phyloP scores from a whole-genome alignment of 2,329 filamentous ascomycete species.

The Monosporascus sp. region DNA sequence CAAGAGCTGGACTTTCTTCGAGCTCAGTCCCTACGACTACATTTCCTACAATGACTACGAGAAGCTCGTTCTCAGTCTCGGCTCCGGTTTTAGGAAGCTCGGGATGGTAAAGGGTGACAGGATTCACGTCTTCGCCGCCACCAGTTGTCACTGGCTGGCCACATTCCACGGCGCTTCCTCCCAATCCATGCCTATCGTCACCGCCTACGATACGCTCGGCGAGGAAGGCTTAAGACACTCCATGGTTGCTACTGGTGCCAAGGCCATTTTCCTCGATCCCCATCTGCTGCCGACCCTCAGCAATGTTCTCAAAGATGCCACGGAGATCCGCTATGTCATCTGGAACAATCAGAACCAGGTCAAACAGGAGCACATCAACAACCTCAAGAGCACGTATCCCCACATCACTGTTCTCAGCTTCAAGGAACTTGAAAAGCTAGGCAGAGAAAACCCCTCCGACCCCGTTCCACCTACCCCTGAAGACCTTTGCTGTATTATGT shows the following conservation, averaged over 20 bases:
- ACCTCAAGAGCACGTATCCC: constrained; percentile 44
- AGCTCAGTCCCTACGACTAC: constrained; percentile 74
- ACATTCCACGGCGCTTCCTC: constrained; percentile 53
- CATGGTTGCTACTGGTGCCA: constrained; percentile 63
- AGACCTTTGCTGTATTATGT: constrained; percentile 70
- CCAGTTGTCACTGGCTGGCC: constrained; percentile 50
- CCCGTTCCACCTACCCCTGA: constrained; percentile 64
- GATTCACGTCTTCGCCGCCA: constrained; percentile 77
- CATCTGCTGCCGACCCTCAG: constrained; percentile 56
- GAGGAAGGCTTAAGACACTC: constrained; percentile 69
- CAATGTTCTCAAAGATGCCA: constrained; percentile 48
- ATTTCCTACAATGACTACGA: constrained; percentile 75
- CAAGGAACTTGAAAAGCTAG: constrained; percentile 45
- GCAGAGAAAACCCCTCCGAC: constrained; percentile 60
- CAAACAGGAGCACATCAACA: constrained; percentile 45
- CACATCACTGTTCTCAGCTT: constrained; percentile 44
- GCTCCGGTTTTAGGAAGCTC: constrained; percentile 66
- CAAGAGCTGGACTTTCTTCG: constrained; percentile 86
- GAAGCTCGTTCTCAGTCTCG: constrained; percentile 60
- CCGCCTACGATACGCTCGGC: constrained; percentile 71
- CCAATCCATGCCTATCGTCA: constrained; percentile 76
- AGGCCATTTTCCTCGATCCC: constrained; percentile 70
- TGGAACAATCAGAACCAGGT: constrained; percentile 50
- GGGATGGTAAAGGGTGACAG: constrained; percentile 64
- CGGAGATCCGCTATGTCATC: constrained; percentile 45